Conservation (phyloP, 352 stramenopile genomes). For the Phytophthora constricta region DNA sequence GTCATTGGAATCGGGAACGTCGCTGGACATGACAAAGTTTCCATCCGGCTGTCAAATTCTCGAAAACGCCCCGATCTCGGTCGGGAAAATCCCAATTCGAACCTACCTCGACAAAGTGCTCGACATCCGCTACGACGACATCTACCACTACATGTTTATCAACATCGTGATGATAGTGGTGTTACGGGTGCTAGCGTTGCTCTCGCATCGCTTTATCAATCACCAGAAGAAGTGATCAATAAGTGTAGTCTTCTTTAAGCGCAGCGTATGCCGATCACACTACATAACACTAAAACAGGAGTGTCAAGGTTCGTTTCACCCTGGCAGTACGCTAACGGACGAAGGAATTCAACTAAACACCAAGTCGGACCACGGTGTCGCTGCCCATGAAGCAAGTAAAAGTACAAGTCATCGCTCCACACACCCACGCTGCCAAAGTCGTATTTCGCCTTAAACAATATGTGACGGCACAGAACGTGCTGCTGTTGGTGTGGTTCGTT, state of each 20-base stretch:
- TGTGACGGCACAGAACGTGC: background rate
- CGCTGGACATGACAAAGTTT: conserved; percentile 27
- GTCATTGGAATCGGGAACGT: conserved; percentile 16
- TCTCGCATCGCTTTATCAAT: conserved; percentile 56
- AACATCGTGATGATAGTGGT: conserved; percentile 44
- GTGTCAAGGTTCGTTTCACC: too few species aligned
- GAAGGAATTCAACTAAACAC: too few species aligned
- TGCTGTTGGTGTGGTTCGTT: conserved; percentile 2
- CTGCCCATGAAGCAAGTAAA: background rate
- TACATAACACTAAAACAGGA: background rate
- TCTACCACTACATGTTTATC: conserved; percentile 41
- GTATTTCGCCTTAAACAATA: background rate
- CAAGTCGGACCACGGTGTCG: too few species aligned
- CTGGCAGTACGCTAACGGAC: too few species aligned
- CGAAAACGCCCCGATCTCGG: conserved; percentile 25
- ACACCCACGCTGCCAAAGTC: background rate
- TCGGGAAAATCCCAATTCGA: conserved; percentile 38
- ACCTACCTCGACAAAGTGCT: conserved; percentile 44
- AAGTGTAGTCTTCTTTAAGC: too few species aligned
- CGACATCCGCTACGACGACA: conserved; percentile 43
- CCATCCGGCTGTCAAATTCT: conserved; percentile 41
- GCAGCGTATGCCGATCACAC: background rate
- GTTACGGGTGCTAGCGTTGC: conserved; percentile 48
- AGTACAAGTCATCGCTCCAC: too few species aligned
- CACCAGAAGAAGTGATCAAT: conserved; percentile 50